These are phyloP conservation scores for Vickermania spadyakhi DNA, from an alignment of 208 protist species.

Conservation along the genomic window DNA sequence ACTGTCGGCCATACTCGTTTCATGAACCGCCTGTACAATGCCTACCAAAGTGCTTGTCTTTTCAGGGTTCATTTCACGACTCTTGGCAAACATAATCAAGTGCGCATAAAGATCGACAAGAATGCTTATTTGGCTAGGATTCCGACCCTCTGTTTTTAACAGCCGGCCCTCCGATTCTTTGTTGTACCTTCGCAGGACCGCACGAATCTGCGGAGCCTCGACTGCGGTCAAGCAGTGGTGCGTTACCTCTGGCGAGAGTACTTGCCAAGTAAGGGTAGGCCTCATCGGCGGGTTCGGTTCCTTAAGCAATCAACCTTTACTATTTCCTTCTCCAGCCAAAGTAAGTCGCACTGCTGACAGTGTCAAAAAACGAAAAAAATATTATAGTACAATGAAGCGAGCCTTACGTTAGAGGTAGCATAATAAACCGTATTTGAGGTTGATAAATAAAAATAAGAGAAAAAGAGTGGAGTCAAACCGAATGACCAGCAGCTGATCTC, in stretches of 20 bases:
- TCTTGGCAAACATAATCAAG: slow-evolving; percentile 69
- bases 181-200: slow-evolving; percentile 28
- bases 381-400: too few species aligned
- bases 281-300: too few species aligned
- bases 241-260: slow-evolving; percentile 35
- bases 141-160: slow-evolving; percentile 8
- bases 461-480: too few species aligned
- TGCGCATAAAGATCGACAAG: slow-evolving; percentile 77
- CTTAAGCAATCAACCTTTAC: too few species aligned
- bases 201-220: slow-evolving; percentile 40
- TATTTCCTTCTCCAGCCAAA: too few species aligned
- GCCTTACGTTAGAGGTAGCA: too few species aligned
- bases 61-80: slow-evolving; percentile 39
- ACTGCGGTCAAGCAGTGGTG: slow-evolving; percentile 36
- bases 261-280: slow-evolving; percentile 49
- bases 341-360: too few species aligned
- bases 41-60: slow-evolving; percentile 79
- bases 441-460: too few species aligned
- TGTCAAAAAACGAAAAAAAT: too few species aligned
- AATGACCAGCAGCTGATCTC: too few species aligned
- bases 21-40: slow-evolving; percentile 58
- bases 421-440: too few species aligned
- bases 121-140: slow-evolving; percentile 37
- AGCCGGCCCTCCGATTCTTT: slow-evolving; percentile 16
- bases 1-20: slow-evolving; percentile 47